Evolutionary conservation across 768 basidiomycete genomes (phyloP), one percentile per base, ranked within the genome.

Genomic region (Paxillus rubicundulus): DNA sequence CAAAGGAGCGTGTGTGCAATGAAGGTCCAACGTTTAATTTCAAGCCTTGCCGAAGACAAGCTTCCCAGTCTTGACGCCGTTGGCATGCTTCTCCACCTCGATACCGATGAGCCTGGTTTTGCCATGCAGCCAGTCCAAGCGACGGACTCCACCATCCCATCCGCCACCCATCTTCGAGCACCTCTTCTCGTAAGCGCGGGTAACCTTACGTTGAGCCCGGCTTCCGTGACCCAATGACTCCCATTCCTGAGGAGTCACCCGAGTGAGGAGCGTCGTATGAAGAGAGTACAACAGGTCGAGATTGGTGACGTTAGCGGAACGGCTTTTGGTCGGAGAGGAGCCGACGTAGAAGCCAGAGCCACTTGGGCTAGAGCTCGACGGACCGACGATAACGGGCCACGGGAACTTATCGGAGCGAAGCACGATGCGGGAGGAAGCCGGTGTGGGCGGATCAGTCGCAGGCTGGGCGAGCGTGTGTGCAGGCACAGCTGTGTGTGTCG

Each of bases 181-280:
- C 30, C 86, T 72, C 55, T 76, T 75, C 64, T 86, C 81, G 59
- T 86, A 87, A 32, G 84, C 83, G 24, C 73, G 73, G 16, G 82
- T 75, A 16, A 83, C 77, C 55, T 78, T 80, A 45, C 82, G 76
- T 63, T 87, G 85, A 21, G 74, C 73, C 3, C 77, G 74, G 58
- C 79, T 81, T 12, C 78, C 77, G 45, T 77, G 70, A 0, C 82
- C 83, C 5, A 87, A 74, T 0, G 74, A 67, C 44, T 79, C 78
- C 86, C 86, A 88, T 58, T 88, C 86, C 48, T 79, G 76, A 4
- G 78, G 77, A 10, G 83, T 84, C 7, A 86, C 77, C n/a, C 80
- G 77, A 14, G 70, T 67, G 42, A 77, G 65, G 39, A 87, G 77
- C 4, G 82, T 79, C 14, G 72, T 71, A 56, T 88, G 80, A 37